These are phyloP conservation scores for Apiospora koreana DNA, from an alignment of 2,329 filamentous ascomycete species.

Conservation along the genomic window DNA sequence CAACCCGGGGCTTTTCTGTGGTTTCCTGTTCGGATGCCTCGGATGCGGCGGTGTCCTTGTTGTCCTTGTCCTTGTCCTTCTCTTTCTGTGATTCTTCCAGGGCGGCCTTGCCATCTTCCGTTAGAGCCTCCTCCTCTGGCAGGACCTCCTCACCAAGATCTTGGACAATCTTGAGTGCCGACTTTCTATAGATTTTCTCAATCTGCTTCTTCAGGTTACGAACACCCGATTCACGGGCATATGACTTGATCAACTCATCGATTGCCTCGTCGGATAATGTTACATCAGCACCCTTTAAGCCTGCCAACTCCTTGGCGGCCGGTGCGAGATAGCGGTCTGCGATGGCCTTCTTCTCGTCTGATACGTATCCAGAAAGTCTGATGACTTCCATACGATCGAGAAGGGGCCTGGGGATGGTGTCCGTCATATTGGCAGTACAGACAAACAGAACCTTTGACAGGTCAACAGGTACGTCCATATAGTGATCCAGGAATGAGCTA, in stretches of 20 bases:
- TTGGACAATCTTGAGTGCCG: slow-evolving; percentile 94
- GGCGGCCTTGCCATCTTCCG: slow-evolving; percentile 81
- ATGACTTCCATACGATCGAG: slow-evolving; percentile 98
- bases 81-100: slow-evolving; percentile 71
- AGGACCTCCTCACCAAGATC: slow-evolving; percentile 86
- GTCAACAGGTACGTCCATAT: slow-evolving; percentile 97
- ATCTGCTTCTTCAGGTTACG: slow-evolving; percentile 99
- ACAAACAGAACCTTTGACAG: slow-evolving; percentile 97
- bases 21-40: slow-evolving; percentile 59
- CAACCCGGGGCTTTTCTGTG: slow-evolving; percentile 71
- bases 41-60: slow-evolving; percentile 28
- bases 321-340: slow-evolving; percentile 91
- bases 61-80: slow-evolving; percentile 64
- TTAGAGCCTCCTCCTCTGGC: slow-evolving; percentile 78
- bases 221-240: slow-evolving; percentile 95
- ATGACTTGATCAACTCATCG: slow-evolving; percentile 96
- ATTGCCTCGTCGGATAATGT: slow-evolving; percentile 83
- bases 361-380: slow-evolving; percentile 91
- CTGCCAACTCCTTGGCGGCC: slow-evolving; percentile 90
- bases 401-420: slow-evolving; percentile 92
- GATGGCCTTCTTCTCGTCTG: slow-evolving; percentile 99
- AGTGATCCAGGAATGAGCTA: slow-evolving; percentile 95
- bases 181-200: slow-evolving; percentile 97
- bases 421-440: slow-evolving; percentile 98
- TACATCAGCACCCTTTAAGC: slow-evolving; percentile 89